Evolutionary conservation across 441 rosid genomes (phyloP).

Genomic region (Arabidopsis hybrid): DNA sequence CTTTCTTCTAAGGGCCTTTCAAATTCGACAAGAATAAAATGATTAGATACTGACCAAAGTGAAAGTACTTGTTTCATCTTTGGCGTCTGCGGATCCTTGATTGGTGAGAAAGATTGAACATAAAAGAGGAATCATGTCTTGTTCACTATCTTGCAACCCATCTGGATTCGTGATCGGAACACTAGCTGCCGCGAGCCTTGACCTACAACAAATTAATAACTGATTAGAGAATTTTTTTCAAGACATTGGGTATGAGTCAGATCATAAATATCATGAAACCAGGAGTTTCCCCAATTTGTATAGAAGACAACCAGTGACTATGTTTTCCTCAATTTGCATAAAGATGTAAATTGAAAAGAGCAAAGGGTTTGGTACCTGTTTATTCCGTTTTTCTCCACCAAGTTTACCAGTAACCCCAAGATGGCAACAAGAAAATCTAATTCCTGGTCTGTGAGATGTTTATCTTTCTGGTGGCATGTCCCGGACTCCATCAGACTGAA

Average conservation of each 20-base stretch:
- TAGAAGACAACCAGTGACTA: constrained; percentile 3
- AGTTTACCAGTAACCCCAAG: constrained; percentile 89
- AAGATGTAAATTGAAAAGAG: neutral
- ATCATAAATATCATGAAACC: neutral
- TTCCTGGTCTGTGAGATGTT: constrained; percentile 82
- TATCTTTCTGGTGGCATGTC: constrained; percentile 48
- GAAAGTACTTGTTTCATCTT: constrained; percentile 59
- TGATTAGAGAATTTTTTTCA: neutral
- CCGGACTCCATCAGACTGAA: constrained; percentile 48
- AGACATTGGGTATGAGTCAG: neutral
- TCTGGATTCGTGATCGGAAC: constrained; percentile 60
- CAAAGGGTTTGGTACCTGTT: constrained; percentile 69
- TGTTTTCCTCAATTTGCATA: neutral
- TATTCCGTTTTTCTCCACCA: constrained; percentile 90
- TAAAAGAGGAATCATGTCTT: constrained; percentile 73
- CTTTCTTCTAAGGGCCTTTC: neutral
- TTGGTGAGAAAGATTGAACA: constrained; percentile 91
- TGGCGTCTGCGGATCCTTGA: constrained; percentile 68
- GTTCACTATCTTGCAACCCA: constrained; percentile 56
- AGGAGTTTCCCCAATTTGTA: neutral
- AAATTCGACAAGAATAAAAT: constrained; percentile 3
- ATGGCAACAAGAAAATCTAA: constrained; percentile 94
- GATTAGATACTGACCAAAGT: constrained; percentile 64
- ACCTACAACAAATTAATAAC: constrained; percentile 47
- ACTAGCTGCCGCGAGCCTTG: constrained; percentile 77